Conservation (phyloP, 148 eudicot genomes). For the Vaccinium vitisidaea region DNA sequence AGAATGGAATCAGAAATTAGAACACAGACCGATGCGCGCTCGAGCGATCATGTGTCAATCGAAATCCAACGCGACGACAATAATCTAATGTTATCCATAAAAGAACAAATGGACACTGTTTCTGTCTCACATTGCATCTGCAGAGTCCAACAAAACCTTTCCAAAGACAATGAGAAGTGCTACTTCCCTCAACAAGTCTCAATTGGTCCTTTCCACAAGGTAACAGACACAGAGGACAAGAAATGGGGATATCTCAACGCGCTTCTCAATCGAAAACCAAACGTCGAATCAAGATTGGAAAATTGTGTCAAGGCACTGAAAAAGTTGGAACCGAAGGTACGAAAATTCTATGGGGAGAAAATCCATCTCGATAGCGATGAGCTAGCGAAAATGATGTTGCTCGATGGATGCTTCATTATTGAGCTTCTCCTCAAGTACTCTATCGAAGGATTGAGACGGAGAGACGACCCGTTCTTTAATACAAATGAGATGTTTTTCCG, state of each 20-base stretch:
- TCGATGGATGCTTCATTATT: slow-evolving; percentile 60
- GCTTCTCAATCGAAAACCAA: slow-evolving; percentile 32
- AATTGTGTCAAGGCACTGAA: slow-evolving; percentile 37
- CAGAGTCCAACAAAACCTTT: slow-evolving; percentile 30
- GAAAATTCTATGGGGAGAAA: slow-evolving; percentile 41
- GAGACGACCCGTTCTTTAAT: slow-evolving; percentile 46
- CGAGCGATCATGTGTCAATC: slow-evolving; percentile 21
- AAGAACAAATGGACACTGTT: slow-evolving; percentile 32
- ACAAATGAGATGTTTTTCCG: slow-evolving; percentile 22
- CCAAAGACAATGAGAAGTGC: slow-evolving; percentile 12
- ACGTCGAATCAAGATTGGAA: slow-evolving; percentile 24
- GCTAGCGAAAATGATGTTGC: slow-evolving; percentile 44
- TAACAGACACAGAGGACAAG: slow-evolving; percentile 37
- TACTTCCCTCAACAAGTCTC: slow-evolving; percentile 46
- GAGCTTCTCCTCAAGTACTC: slow-evolving; percentile 46
- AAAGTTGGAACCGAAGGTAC: slow-evolving; percentile 41
- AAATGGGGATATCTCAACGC: slow-evolving; percentile 59
- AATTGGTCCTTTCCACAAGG: slow-evolving; percentile 54
- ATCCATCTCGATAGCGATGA: slow-evolving; percentile 27
- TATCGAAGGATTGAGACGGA: slow-evolving; percentile 39
- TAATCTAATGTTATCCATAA: slow-evolving; percentile 26
- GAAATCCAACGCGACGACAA: slow-evolving; percentile 30
- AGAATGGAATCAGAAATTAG: slow-evolving; percentile 21
- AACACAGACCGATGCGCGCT: neutral
- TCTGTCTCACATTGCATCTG: slow-evolving; percentile 29